phyloP scores from a whole-genome alignment of 176 grass and related monocot species.

The Elaeis guineensis region DNA sequence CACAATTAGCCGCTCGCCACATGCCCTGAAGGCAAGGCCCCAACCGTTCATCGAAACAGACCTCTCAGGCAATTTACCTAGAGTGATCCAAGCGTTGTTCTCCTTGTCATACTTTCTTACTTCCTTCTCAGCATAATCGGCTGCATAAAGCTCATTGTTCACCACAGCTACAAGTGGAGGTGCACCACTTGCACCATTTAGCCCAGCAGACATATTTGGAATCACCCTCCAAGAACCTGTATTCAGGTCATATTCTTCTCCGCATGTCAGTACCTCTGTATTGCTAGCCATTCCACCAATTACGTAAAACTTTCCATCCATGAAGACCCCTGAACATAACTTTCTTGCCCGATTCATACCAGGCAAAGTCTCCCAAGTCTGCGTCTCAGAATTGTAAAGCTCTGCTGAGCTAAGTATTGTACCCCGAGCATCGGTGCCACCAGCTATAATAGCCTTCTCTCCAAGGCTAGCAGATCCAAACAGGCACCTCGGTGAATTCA shows the following conservation, averaged over 20 bases:
- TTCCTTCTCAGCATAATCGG: conserved; percentile 15
- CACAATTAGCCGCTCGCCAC: conserved; percentile 7
- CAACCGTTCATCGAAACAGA: conserved; percentile 17
- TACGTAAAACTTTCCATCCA: conserved; percentile 14
- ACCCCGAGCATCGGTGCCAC: conserved; percentile 4
- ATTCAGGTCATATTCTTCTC: conserved; percentile 15
- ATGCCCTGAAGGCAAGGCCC: conserved; percentile 17
- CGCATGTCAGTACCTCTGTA: conserved; percentile 6
- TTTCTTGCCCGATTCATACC: conserved; percentile 11
- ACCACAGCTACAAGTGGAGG: conserved; percentile 17
- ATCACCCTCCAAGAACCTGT: conserved; percentile 10
- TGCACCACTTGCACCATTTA: conserved; percentile 10
- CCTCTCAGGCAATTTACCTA: conserved; percentile 12
- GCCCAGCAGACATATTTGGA: conserved; percentile 11
- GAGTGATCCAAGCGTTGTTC: conserved; percentile 3
- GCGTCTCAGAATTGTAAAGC: conserved; percentile 12
- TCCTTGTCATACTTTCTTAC: conserved; percentile 11
- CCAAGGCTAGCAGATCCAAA: conserved; percentile 19
- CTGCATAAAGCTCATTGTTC: conserved; percentile 19
- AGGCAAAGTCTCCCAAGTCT: conserved; percentile 17
- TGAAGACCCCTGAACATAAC: conserved; percentile 17
- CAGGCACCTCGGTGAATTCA: conserved; percentile 19
- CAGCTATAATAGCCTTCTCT: conserved; percentile 14
- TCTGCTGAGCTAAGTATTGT: conserved; percentile 11
- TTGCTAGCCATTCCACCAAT: conserved; percentile 10